These are phyloP conservation scores for Entomortierella lignicola DNA, from an alignment of 192 early-diverging fungal species.

Conservation along the genomic window DNA sequence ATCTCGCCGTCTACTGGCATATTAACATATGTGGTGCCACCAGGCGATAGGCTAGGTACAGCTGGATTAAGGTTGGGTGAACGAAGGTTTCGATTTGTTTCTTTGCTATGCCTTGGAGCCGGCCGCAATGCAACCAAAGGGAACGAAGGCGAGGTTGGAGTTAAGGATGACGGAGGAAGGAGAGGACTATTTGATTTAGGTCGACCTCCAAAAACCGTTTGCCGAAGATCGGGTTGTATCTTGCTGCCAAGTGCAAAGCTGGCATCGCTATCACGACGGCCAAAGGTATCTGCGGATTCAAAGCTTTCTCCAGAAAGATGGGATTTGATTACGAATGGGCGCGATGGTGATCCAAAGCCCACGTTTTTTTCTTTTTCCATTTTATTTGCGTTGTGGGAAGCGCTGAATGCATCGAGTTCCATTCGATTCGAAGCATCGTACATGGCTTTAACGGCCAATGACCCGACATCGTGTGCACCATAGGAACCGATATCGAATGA, in stretches of 20 bases:
- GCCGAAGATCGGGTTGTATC: slow-evolving; percentile 9
- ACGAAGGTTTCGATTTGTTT: not conserved
- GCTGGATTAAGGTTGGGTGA: too few species aligned
- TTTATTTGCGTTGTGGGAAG: slow-evolving; percentile 14
- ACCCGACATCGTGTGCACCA: not conserved
- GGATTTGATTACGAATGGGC: slow-evolving; percentile 11
- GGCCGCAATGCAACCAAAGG: slow-evolving; percentile 10
- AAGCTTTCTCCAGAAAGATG: not conserved
- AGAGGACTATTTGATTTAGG: not conserved
- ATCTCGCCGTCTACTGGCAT: not conserved
- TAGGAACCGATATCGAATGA: not conserved
- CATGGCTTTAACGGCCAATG: slow-evolving; percentile 1
- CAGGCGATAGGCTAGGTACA: not conserved
- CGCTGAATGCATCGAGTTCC: slow-evolving; percentile 15
- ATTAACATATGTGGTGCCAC: not conserved
- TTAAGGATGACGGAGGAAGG: slow-evolving; percentile 5
- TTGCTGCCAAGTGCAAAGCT: not conserved
- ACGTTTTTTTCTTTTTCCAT: slow-evolving; percentile 12
- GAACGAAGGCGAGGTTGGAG: slow-evolving; percentile 13
- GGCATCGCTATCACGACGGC: slow-evolving; percentile 15
- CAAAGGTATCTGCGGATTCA: not conserved
- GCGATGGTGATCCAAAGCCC: not conserved
- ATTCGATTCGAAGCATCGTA: slow-evolving; percentile 16
- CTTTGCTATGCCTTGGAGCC: not conserved
- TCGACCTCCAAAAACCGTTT: slow-evolving; percentile 27